Percentiles rank a stretch among this genome's conserved stretches.
phyloP scores from a whole-genome alignment of 2,329 filamentous ascomycete species.

The Pezicula neosporulosa region DNA sequence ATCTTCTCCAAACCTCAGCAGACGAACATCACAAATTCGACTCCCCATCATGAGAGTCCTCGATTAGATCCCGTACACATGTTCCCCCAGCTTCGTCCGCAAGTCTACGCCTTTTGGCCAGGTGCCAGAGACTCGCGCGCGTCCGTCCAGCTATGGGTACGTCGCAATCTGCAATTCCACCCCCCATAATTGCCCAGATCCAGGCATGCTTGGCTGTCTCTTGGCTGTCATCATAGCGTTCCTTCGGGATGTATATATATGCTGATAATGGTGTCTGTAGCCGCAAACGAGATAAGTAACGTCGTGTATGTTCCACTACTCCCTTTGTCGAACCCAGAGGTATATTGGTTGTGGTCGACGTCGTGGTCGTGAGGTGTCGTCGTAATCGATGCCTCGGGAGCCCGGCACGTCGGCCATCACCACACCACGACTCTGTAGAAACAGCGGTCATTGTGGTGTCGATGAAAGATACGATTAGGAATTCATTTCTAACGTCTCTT shows the following conservation, averaged over 20 bases:
- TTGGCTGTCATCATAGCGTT: background rate
- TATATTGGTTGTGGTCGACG: too few relatives aligned
- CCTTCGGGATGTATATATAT: background rate
- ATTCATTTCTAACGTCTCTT: background rate
- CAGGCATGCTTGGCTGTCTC: background rate
- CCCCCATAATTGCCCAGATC: slow-evolving; percentile 12
- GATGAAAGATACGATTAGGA: background rate
- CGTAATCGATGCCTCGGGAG: background rate
- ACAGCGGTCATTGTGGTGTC: background rate
- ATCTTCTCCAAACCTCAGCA: background rate
- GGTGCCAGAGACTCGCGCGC: slow-evolving; percentile 2
- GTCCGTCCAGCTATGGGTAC: background rate
- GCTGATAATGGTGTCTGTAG: background rate
- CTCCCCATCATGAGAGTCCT: background rate
- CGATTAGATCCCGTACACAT: background rate
- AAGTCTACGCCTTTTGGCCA: background rate
- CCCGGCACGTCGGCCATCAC: background rate
- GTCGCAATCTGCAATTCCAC: background rate
- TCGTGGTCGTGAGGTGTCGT: too few relatives aligned
- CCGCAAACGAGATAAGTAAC: too few relatives aligned
- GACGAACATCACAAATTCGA: background rate
- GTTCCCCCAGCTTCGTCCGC: background rate
- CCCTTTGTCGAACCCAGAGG: too few relatives aligned
- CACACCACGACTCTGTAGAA: background rate
- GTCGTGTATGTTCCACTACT: too few relatives aligned